Evolutionary conservation across 768 basidiomycete genomes (phyloP).

Genomic region (Lactarius hengduanensis): DNA sequence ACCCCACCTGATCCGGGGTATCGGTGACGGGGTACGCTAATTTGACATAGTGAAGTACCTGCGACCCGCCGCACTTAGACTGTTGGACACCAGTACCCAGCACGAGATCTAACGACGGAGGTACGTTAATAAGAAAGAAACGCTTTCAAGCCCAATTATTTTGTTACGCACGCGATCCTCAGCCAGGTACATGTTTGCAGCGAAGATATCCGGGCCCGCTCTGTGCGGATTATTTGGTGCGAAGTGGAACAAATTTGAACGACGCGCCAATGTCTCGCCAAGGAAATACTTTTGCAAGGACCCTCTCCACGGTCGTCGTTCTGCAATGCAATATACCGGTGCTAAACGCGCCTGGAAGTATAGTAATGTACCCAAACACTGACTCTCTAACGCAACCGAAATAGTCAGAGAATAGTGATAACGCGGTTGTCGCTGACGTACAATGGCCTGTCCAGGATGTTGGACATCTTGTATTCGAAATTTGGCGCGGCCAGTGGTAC

Average conservation of each 20-base stretch:
- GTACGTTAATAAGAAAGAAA: no score
- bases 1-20: no score
- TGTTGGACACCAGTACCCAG: no score
- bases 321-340: slow-evolving; percentile 86
- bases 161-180: slow-evolving; percentile 66
- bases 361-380: slow-evolving; percentile 92
- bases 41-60: no score
- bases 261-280: slow-evolving; percentile 82
- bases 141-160: neutral
- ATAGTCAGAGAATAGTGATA: neutral
- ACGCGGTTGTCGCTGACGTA: slow-evolving; percentile 30
- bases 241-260: neutral
- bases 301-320: slow-evolving; percentile 84
- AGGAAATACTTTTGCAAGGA: slow-evolving; percentile 95
- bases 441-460: slow-evolving; percentile 89
- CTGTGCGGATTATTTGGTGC: slow-evolving; percentile 50
- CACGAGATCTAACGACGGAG: no score
- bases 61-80: no score
- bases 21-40: no score
- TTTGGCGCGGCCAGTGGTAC: slow-evolving; percentile 81
- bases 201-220: slow-evolving; percentile 85
- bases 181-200: slow-evolving; percentile 94
- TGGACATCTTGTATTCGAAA: slow-evolving; percentile 93
- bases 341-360: slow-evolving; percentile 89
- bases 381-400: slow-evolving; percentile 49